These are phyloP conservation scores for Hypoxylon sp. DNA, from an alignment of 2,329 filamentous ascomycete genomes.

Conservation along the genomic window DNA sequence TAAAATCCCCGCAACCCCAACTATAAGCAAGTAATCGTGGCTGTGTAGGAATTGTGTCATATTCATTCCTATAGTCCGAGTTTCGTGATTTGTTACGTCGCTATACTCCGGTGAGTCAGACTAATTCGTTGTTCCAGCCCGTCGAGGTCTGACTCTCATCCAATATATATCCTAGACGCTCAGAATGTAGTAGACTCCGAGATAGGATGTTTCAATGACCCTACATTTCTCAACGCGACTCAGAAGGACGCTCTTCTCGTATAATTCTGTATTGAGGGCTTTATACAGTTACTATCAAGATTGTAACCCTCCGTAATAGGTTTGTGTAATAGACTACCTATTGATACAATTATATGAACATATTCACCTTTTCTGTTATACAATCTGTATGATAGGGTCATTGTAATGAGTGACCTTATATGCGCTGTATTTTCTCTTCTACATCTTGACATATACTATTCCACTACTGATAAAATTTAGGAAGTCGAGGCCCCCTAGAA, in stretches of 20 bases:
- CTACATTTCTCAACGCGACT: background rate
- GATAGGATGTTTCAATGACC: conserved; percentile 26
- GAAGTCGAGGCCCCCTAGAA: background rate
- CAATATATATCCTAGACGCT: conserved; percentile 13
- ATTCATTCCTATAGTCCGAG: conserved; percentile 4
- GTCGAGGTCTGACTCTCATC: background rate
- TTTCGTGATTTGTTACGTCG: conserved; percentile 19
- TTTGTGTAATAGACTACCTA: background rate
- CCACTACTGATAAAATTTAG: background rate
- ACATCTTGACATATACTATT: background rate
- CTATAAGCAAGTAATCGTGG: conserved; percentile 10
- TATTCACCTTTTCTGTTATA: background rate
- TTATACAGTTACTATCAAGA: background rate
- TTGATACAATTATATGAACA: background rate
- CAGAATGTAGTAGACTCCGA: conserved; percentile 10
- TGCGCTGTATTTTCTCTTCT: background rate
- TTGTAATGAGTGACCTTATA: background rate
- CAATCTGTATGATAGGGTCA: background rate
- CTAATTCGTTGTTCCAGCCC: background rate
- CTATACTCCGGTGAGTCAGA: conserved; percentile 3
- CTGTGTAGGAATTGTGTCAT: conserved; percentile 19
- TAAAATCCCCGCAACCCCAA: conserved; percentile 31
- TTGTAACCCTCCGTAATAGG: background rate
- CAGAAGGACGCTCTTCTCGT: background rate
- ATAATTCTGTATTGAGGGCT: background rate